Conservation (phyloP, 139 green algal genomes). For the Picochlorum sp. region DNA sequence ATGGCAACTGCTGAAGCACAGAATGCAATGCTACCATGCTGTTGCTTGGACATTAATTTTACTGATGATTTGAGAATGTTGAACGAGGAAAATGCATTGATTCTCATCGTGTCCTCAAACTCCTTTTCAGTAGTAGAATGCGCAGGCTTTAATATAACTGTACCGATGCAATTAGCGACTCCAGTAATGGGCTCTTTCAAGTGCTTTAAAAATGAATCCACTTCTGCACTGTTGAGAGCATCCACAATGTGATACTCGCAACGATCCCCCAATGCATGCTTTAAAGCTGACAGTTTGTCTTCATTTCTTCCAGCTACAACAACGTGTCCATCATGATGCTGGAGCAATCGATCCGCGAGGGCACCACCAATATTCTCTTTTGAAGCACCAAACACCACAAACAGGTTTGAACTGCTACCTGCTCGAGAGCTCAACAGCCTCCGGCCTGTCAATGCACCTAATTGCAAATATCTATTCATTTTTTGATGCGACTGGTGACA, state of each 20-base stretch:
- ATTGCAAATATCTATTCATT: too few relatives aligned
- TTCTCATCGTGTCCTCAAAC: constrained; percentile 36
- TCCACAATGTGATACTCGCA: constrained; percentile 6
- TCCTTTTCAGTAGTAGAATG: constrained; percentile 59
- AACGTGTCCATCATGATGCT: constrained; percentile 25
- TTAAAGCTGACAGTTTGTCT: constrained; percentile 37
- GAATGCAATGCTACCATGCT: constrained; percentile 60
- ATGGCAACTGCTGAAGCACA: constrained; percentile 44
- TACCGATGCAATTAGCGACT: constrained; percentile 71
- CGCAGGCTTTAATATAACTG: constrained; percentile 62
- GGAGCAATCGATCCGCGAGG: too few relatives aligned
- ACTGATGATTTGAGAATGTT: constrained; percentile 53
- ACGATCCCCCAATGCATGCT: constrained; percentile 9
- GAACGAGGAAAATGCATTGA: constrained; percentile 66
- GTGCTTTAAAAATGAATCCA: constrained; percentile 34
- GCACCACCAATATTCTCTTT: too few relatives aligned
- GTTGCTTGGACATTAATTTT: constrained; percentile 54
- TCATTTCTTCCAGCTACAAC: constrained; percentile 43
- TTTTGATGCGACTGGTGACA: too few relatives aligned
- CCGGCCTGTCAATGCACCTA: too few relatives aligned
- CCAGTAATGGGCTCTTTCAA: constrained; percentile 45
- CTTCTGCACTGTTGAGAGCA: constrained; percentile 12
- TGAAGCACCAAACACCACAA: too few relatives aligned
- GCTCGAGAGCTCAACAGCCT: too few relatives aligned
- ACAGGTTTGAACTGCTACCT: too few relatives aligned